Evolutionary conservation across 805 yeast species (phyloP), one percentile per base, ranked within the genome.

Genomic region (Vanderwaltozyma tropicalis): DNA sequence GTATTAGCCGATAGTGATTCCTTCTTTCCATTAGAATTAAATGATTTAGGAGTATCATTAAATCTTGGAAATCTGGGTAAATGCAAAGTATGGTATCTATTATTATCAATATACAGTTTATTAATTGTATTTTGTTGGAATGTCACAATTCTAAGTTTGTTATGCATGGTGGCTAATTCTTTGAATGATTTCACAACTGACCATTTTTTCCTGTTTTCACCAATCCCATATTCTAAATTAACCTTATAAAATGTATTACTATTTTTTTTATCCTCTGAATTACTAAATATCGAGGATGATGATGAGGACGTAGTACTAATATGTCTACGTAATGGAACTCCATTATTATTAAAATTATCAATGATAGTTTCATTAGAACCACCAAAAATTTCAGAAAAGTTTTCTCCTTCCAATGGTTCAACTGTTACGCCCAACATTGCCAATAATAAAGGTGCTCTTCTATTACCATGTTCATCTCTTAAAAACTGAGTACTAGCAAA

Each of bases 161-260:
- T 72, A 55, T 88, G 94, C 39, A 89, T 66, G 19, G 68, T 68
- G n/a, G 73, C 62, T 31, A 92, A 66, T 44, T 87, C 95, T 48
- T 77, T 75, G 34, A 79, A 74, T 17, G 76, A 80, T 49, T 80
- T 80, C 21, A 75, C 68, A 6, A 92, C 73, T 1, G 79, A 66
- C 98, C 98, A 92, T 48, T 74, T 74, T 48, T 87, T 64, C 38
- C 87, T 63, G 39, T 78, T 74, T 5, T 76, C 73, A 2, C 95
- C 95, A 24, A 87, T 74, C 6, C 97, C 98, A 53, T 92, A 92
- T 53, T 88, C 95, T 32, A 92, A 64, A 34, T 80, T 83, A n/a
- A 92, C 64, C 41, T 72, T 67, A 47, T 73, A 81, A 38, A 41
- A 26, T 11, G 43, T 39, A 13, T 35, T 33, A 11, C 41, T 32